Evolutionary conservation across 106 monocot genomes (phyloP).

Genomic region (Ottelia alismoides): DNA sequence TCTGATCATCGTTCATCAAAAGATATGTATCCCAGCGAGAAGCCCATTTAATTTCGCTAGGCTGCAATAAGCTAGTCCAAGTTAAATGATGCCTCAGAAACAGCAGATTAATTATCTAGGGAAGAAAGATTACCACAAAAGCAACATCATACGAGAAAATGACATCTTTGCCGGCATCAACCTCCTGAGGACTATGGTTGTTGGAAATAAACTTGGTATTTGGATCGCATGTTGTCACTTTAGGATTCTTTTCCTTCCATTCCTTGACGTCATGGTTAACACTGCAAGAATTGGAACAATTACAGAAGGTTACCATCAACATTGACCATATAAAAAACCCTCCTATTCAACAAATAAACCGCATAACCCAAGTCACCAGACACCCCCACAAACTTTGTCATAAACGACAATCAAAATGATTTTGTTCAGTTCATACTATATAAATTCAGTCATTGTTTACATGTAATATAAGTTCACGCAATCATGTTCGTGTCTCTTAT

Average conservation of each 20-base stretch:
- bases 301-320: no score
- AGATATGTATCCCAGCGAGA: slow-evolving; percentile 58
- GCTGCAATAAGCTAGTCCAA: slow-evolving; percentile 11
- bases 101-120: neutral
- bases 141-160: slow-evolving; percentile 57
- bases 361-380: no score
- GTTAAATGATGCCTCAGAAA: neutral
- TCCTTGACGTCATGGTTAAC: slow-evolving; percentile 35
- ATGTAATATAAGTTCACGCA: no score
- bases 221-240: slow-evolving; percentile 39
- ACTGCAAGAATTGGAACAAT: no score
- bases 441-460: no score
- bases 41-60: slow-evolving; percentile 45
- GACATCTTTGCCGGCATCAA: slow-evolving; percentile 22
- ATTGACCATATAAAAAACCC: no score
- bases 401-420: no score
- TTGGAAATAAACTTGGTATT: slow-evolving; percentile 27
- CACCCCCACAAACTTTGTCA: no score
- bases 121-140: slow-evolving; percentile 24
- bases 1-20: slow-evolving; percentile 44
- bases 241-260: slow-evolving; percentile 45
- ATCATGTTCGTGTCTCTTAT: no score
- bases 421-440: no score
- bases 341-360: no score
- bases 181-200: slow-evolving; percentile 42